Evolutionary conservation across 768 basidiomycete genomes (phyloP).

Genomic region (Collybia sordida): DNA sequence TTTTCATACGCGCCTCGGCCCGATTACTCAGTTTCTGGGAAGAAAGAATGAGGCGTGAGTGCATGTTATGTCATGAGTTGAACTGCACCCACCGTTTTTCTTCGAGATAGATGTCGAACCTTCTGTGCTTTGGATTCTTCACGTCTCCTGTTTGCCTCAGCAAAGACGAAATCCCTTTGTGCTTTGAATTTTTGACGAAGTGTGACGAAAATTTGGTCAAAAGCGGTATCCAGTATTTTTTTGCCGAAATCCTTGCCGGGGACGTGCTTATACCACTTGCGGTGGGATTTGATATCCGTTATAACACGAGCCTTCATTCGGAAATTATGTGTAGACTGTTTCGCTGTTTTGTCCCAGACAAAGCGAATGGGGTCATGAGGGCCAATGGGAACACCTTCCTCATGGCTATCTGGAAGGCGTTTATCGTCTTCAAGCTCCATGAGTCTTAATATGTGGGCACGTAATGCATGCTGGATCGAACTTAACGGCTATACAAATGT

Average conservation of each 20-base stretch:
- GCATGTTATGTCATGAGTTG: not conserved
- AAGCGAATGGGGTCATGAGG: conserved; percentile 64
- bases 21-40: conserved; percentile 69
- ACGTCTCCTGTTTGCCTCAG: conserved; percentile 43
- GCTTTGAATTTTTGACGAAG: conserved; percentile 65
- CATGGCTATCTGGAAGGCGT: conserved; percentile 59
- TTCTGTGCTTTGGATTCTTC: conserved; percentile 65
- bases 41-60: conserved; percentile 5
- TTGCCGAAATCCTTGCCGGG: conserved; percentile 64
- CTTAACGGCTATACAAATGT: not conserved
- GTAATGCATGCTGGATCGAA: conserved; percentile 62
- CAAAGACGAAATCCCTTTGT: conserved; percentile 51
- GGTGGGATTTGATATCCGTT: conserved; percentile 56
- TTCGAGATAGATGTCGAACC: conserved; percentile 57
- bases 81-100: conserved; percentile 53
- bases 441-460: conserved; percentile 56
- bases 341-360: conserved; percentile 77
- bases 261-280: conserved; percentile 60
- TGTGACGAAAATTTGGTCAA: conserved; percentile 72
- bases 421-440: conserved; percentile 60
- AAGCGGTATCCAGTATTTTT: conserved; percentile 58
- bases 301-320: conserved; percentile 69
- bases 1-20: conserved; percentile 54
- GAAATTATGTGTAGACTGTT: conserved; percentile 71
- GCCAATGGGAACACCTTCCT: conserved; percentile 47